Evolutionary conservation across 179 eudicot genomes (phyloP).

Genomic region (Camellia oleifera): DNA sequence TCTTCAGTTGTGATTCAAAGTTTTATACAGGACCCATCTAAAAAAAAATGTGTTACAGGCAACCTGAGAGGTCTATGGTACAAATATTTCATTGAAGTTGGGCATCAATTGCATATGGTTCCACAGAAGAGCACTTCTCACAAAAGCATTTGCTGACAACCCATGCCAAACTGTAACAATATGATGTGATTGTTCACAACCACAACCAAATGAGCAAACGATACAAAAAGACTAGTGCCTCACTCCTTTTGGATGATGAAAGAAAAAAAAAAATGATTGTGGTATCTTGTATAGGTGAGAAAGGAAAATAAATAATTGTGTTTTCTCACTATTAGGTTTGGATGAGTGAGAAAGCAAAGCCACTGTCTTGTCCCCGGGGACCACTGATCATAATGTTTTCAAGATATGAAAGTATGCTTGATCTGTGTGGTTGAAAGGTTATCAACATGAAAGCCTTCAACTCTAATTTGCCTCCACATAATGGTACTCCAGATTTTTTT

Average conservation of each 20-base stretch:
- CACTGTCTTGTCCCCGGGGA: not conserved
- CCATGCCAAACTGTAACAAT: slow-evolving; percentile 9
- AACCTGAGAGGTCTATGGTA: not conserved
- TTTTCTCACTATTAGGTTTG: not conserved
- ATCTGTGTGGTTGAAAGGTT: not conserved
- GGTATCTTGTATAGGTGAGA: too few relatives aligned
- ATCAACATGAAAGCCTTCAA: not conserved
- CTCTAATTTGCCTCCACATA: not conserved
- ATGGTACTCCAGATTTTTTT: not conserved
- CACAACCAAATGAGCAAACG: not conserved
- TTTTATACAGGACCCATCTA: not conserved
- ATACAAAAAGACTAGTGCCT: not conserved
- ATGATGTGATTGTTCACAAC: not conserved
- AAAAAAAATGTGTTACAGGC: not conserved
- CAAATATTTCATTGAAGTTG: slow-evolving; percentile 4
- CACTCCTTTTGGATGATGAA: not conserved
- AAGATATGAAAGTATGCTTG: not conserved
- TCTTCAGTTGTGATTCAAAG: not conserved
- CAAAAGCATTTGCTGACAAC: not conserved
- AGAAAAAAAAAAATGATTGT: too few relatives aligned
- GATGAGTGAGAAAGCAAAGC: not conserved
- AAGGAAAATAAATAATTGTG: too few relatives aligned
- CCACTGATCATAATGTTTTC: not conserved
- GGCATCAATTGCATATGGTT: slow-evolving; percentile 7
- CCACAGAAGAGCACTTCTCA: slow-evolving; percentile 3